Base-by-base conservation (phyloP, 2,329 filamentous ascomycete genomes). In the Rutstroemia sp. region DNA sequence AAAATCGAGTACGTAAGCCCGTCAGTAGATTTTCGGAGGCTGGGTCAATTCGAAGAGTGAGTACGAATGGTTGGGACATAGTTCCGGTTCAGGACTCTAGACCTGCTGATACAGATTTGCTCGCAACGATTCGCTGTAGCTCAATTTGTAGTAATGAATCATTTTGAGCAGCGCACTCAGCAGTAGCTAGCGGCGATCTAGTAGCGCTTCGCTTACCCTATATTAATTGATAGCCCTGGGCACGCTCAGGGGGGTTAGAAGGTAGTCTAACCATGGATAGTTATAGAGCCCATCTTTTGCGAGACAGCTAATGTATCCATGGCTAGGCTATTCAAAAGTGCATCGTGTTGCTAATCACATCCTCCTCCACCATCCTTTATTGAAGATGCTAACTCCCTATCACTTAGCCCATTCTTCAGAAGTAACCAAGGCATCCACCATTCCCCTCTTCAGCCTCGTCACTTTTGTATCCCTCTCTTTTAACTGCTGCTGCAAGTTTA, bases 401-500 rank as follows among this genome's bases (percentile, higher is more conserved):
- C 39, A 19, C 25, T 56, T 56, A 27, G 39, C 27, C 54, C 49
- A 56, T n/a, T 30, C 54, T 16, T 56, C 54, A 16, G 39, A 44
- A 25, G 27, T 52, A 23, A 68, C 63, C 27, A 69, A 54, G 5
- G 66, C 65, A 58, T 73, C 70, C 57, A 79, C 65, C 46, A 82
- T 69, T 30, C 67, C 73, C 41, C 68, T 69, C 62, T 73, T 74
- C 56, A 82, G 63, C 42, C 72, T 70, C 53, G 68, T 65, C 52
- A 80, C 69, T 62, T 78, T 76, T 62, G 77, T 77, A 63, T 86
- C 82, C 58, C 78, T 77, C 58, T 80, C 78, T 66, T 77, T 77
- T 63, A 88, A 76, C 59, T 78, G 76, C 44, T 78, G 78, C 65
- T 86, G 77, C 62, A 88, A 73, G 54, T 82, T 77, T 45, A 72